Evolutionary conservation across 352 stramenopile species (phyloP), one percentile per base, ranked within the genome.

Genomic region (Thraustochytrium striatum): DNA sequence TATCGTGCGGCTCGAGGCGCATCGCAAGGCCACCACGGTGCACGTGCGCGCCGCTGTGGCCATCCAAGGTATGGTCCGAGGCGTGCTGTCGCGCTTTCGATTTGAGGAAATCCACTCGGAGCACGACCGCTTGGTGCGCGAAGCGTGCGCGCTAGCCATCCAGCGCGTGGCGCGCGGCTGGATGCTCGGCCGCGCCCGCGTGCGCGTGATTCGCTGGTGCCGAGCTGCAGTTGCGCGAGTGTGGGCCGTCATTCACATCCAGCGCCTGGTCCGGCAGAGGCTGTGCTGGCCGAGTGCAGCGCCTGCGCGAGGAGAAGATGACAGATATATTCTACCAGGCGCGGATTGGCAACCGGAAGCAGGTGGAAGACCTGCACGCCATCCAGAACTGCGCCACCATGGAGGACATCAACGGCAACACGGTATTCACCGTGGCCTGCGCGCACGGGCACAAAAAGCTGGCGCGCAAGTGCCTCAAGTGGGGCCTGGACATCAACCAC

Each of bases 361-460:
- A 79, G 30, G 69, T 79, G 3, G 69, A 79, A 25, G 69, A 79
- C 69, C 69, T 79, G n/a, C 50, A 79, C 43, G 69, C 68, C 3
- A 9, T 73, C 11, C n/a, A 53, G 2, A 62, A 33, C 52, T 79
- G 69, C 55, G n/a, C 52, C 38, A 52, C 50, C 11, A 1, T 79
- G 0, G 69, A 79, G 43, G 69, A 79, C 39, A 47, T 72, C 25
- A 62, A 79, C 55, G 69, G 69, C 11, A 52, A 79, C 43, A 72
- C 52, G 0, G 69, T 79, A 13, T 32, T 79, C 35, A 79, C 69
- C 36, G 39, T 79, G 11, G 69, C 69, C 21, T 79, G 69, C 30
- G 28, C 28, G 11, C 53, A 65, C 11, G 69, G 69, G 9, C 38
- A 69, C 25, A 16, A 50, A 5, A 79, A 79, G 32, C 25, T 79